phyloP scores from a whole-genome alignment of 371 early-diverging fungal species.

The Mortierella sp. region DNA sequence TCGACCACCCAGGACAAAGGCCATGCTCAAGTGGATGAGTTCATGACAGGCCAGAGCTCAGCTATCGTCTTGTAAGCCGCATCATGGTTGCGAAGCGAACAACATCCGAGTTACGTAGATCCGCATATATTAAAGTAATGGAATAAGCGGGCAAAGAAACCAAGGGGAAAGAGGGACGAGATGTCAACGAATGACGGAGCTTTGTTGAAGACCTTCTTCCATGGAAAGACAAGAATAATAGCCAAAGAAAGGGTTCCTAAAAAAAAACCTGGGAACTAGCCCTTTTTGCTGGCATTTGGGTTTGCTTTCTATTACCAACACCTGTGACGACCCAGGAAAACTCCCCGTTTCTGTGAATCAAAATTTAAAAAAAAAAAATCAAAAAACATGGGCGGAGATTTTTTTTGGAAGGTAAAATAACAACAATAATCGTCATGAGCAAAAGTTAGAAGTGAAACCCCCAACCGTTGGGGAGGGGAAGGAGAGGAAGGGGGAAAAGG shows the following conservation, averaged over 20 bases:
- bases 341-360: not conserved
- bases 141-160: not conserved
- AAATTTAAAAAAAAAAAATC: too few relatives aligned
- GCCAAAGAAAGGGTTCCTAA: not conserved
- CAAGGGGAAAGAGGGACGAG: not conserved
- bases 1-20: not conserved
- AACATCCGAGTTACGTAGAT: not conserved
- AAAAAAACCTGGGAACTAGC: conserved; percentile 8
- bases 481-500: not conserved
- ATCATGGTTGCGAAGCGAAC: not conserved
- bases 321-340: not conserved
- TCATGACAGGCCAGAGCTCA: conserved; percentile 2
- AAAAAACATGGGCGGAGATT: not conserved
- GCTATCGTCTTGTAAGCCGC: not conserved
- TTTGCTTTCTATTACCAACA: not conserved
- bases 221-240: not conserved
- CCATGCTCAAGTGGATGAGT: conserved; percentile 24
- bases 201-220: not conserved
- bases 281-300: not conserved
- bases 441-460: not conserved
- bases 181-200: not conserved
- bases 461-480: not conserved
- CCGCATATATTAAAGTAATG: not conserved
- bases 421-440: not conserved
- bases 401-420: not conserved